Base-by-base conservation (phyloP, 495 filamentous ascomycete genomes). In the Sordaria brevicollis region DNA sequence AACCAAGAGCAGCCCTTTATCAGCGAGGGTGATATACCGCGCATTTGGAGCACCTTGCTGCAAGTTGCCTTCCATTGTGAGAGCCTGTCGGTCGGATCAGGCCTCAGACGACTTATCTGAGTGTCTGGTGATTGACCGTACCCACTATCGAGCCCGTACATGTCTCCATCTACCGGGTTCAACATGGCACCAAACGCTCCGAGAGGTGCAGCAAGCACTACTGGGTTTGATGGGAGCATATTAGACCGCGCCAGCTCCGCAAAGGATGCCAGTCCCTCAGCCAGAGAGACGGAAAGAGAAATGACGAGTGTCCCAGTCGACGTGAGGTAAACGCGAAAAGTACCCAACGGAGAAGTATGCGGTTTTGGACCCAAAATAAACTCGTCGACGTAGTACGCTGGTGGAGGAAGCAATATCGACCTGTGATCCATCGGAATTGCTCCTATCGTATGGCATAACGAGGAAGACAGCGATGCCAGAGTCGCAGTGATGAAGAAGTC, bases 41-140 rank as follows among this genome's bases (percentile, higher is more conserved):
- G 79, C 71, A 81, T 78, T 67, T 83, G 78, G 2, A 85, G 74
- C 11, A 82, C 70, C 67, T 75, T 81, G 31, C 78, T 74, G 67
- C 82, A 84, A 0, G 77, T 72, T 41, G 73, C 77, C 67, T 78
- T 81, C 82, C 82, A 83, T 36, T 78, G 76, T 2, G 72, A 68
- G 37, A 80, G 74, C 65, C 75, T 78, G 17, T 81, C 81, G 17
- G 77, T 77, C 43, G 74, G 76, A n/a, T 82, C 81, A 2, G 76
- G 69, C 69, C 78, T 75, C 4, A 76, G 65, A 17, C 79, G 76
- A 62, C 78, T 71, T 15, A 81, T 70, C 31, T 85, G 83, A 0
- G 82, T 82, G 68, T 83, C 81, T 19, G 83, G 83, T n/a, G 82
- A 84, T 39, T 81, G 80, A n/a, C 77, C 80, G 41, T 78, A 74